Evolutionary conservation across 2,329 filamentous ascomycete species (phyloP), one percentile per base, ranked within the genome.

Genomic region (Phialophora tarda): DNA sequence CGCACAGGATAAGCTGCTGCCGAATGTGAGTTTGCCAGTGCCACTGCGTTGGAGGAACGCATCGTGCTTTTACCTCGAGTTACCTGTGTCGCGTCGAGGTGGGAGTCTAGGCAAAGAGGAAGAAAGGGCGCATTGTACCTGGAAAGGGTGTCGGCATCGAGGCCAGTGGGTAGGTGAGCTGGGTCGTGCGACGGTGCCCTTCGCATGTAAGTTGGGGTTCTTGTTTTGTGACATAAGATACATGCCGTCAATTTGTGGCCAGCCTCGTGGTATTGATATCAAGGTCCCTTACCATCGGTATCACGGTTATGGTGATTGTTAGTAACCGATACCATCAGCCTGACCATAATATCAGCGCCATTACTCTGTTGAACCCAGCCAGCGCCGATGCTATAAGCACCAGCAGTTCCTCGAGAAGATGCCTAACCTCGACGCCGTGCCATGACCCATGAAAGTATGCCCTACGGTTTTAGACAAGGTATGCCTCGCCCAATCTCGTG

Each of bases 401-500:
- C n/a, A 51, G 48, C 8, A 48, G 12, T 51, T 14, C 10, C 23
- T 14, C 2, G 7, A 26, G 5, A 51, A 51, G 10, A 23, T 12
- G 12, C 32, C 6, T 10, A 28, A 1, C 48, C 48, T 51, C 23
- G 14, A 26, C 21, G 48, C 21, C 14, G 14, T 51, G 21, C 48
- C 48, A 23, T 23, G 5, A 28, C 23, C 10, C 3, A 51, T 17
- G 24, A 14, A 28, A 28, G 21, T 3, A 51, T 44, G 21, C 23
- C 24, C n/a, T 2, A n/a, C 21, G 14, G 1, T 55, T 23, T 12
- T 28, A 30, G 28, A 55, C 28, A 11, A 55, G 53, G n/a, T 55
- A 55, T 55, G 53, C 53, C 14, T 55, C 53, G n/a, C 53, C 53
- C 17, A 34, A 12, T 53, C 26, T 53, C 14, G 48, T 2, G 23